A percentile compares a stretch with the other conserved stretches of the same genome.
Conservation (phyloP, 192 early-diverging fungal species). For the Umbelopsis sp. region DNA sequence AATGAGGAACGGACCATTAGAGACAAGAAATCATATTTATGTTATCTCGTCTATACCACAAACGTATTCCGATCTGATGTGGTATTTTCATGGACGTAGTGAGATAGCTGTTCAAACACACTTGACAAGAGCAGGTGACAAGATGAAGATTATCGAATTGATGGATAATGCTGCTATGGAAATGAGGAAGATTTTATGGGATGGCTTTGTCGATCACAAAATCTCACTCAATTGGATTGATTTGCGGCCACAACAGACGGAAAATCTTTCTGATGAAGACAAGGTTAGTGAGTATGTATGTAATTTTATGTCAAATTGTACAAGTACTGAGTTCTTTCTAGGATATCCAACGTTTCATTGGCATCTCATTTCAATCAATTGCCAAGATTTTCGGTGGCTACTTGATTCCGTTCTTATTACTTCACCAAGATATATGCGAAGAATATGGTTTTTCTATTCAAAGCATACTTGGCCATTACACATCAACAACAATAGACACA, state of each 20-base stretch:
- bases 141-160: constrained; percentile 1
- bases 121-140: constrained; percentile 9
- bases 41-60: constrained; percentile 14
- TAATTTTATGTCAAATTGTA: background rate
- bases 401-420: background rate
- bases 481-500: background rate
- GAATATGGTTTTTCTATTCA: background rate
- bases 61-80: constrained; percentile 10
- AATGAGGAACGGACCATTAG: constrained; percentile 11
- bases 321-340: background rate
- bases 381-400: constrained; percentile 22
- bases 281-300: background rate
- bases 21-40: constrained; percentile 25
- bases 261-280: background rate
- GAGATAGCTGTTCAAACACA: constrained; percentile 15
- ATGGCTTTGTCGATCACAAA: constrained; percentile 22
- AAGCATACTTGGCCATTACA: constrained; percentile 1
- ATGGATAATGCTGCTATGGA: constrained; percentile 15
- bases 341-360: constrained; percentile 8
- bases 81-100: constrained; percentile 10
- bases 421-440: background rate
- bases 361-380: background rate
- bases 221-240: constrained; percentile 27
- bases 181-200: constrained; percentile 19
- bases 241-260: background rate